Conservation (phyloP, 1,139 yeast genomes). For the Kodamaea sp. region DNA sequence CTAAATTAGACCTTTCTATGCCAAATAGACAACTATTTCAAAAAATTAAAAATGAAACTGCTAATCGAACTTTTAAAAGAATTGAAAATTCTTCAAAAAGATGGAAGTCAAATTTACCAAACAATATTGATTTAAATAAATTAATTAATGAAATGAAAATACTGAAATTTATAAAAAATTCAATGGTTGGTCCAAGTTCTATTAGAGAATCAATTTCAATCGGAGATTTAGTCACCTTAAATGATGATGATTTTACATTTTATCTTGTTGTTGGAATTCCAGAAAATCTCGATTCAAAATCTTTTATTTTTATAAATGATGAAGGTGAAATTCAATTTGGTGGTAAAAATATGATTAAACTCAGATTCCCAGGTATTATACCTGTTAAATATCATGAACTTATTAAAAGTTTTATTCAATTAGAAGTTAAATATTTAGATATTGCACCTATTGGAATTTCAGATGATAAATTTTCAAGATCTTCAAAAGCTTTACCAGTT, state of each 20-base stretch:
- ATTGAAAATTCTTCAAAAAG: slow-evolving; percentile 17
- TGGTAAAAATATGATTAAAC: slow-evolving; percentile 40
- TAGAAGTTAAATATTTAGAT: slow-evolving; percentile 31
- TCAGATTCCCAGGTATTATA: slow-evolving; percentile 54
- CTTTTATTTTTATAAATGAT: slow-evolving; percentile 51
- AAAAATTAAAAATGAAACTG: slow-evolving; percentile 14
- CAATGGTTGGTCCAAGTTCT: slow-evolving; percentile 24
- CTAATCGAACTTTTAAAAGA: slow-evolving; percentile 19
- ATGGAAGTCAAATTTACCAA: slow-evolving; percentile 17
- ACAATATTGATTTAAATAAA: neutral
- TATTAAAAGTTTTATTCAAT: slow-evolving; percentile 25
- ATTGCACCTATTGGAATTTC: slow-evolving; percentile 42
- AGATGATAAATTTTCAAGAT: slow-evolving; percentile 29
- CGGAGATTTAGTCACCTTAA: slow-evolving; percentile 40
- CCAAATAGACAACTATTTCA: slow-evolving; percentile 14
- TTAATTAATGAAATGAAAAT: neutral
- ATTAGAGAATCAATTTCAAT: slow-evolving; percentile 25
- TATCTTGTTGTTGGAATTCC: slow-evolving; percentile 36
- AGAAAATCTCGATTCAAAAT: slow-evolving; percentile 20
- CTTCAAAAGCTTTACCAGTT: slow-evolving; percentile 22
- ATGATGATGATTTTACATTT: slow-evolving; percentile 28
- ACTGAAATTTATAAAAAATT: slow-evolving; percentile 17
- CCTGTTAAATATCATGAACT: slow-evolving; percentile 27
- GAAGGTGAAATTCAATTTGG: slow-evolving; percentile 56
- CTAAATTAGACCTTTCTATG: slow-evolving; percentile 11